phyloP scores from a whole-genome alignment of 345 rosid genomes.

The Eucalyptus victrix region DNA sequence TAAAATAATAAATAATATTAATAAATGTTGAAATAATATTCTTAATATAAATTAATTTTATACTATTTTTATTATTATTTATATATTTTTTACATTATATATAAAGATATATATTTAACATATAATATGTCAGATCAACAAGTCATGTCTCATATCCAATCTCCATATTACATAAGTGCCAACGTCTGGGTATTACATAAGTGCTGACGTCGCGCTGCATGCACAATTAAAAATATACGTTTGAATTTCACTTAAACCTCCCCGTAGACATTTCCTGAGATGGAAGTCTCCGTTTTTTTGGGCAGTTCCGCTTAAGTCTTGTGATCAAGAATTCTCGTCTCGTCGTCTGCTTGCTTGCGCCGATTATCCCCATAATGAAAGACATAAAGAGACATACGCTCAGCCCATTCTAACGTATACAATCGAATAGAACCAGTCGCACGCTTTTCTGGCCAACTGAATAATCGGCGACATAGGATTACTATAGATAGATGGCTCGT shows the following conservation, averaged over 20 bases:
- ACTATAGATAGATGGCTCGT: neutral
- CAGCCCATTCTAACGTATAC: neutral
- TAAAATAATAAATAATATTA: too few relatives aligned
- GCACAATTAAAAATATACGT: too few relatives aligned
- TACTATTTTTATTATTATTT: too few relatives aligned
- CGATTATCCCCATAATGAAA: neutral
- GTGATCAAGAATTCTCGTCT: neutral
- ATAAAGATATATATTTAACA: too few relatives aligned
- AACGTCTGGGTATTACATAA: too few relatives aligned
- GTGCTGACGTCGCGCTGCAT: too few relatives aligned
- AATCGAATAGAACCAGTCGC: neutral
- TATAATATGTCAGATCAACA: too few relatives aligned
- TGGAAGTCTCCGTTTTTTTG: neutral
- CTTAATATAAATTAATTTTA: too few relatives aligned
- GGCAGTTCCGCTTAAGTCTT: neutral
- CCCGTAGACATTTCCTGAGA: neutral
- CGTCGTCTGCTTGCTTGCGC: neutral
- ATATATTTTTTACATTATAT: too few relatives aligned
- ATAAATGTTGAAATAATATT: fast-evolving
- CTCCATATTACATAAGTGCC: too few relatives aligned
- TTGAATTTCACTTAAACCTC: neutral
- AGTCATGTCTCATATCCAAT: fast-evolving
- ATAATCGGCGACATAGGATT: neutral
- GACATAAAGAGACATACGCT: neutral
- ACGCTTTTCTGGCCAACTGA: neutral